A percentile compares a stretch with the other conserved stretches of the same genome.
Conservation (phyloP, 2,329 filamentous ascomycete species). For the Monosporascus ibericus region DNA sequence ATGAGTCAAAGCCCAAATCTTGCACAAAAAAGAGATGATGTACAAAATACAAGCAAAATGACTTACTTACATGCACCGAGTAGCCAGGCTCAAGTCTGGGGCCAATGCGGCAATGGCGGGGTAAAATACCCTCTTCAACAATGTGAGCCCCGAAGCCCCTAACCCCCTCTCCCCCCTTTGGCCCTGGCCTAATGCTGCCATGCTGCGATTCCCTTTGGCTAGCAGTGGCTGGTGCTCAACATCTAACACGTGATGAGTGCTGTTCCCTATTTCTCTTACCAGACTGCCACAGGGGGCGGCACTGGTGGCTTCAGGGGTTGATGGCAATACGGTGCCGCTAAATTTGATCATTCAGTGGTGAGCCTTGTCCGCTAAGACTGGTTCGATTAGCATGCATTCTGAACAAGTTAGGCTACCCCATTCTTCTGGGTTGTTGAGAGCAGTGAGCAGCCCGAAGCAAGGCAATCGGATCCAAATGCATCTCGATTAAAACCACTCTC, state of each 20-base stretch:
- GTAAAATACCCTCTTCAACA: not conserved
- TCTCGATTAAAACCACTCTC: not conserved
- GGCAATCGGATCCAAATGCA: too few relatives aligned
- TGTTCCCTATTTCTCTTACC: not conserved
- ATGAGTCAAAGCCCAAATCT: not conserved
- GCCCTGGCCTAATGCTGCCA: not conserved
- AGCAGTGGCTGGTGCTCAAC: not conserved
- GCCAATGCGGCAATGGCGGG: not conserved
- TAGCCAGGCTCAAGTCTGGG: not conserved
- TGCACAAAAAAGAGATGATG: not conserved
- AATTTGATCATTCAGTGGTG: too few relatives aligned
- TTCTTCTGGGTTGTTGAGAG: too few relatives aligned
- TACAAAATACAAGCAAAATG: not conserved
- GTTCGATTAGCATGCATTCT: too few relatives aligned
- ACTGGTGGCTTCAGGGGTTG: not conserved
- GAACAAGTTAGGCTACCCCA: too few relatives aligned
- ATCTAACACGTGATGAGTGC: not conserved
- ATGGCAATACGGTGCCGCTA: not conserved
- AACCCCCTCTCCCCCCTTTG: not conserved
- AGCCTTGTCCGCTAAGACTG: too few relatives aligned
- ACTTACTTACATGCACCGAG: not conserved
- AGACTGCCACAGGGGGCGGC: too few relatives aligned
- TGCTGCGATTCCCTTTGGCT: not conserved
- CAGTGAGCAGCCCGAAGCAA: too few relatives aligned
- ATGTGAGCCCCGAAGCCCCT: not conserved